These are phyloP conservation scores for Alternaria triticina DNA, from an alignment of 2,329 filamentous ascomycete species.

Conservation along the genomic window DNA sequence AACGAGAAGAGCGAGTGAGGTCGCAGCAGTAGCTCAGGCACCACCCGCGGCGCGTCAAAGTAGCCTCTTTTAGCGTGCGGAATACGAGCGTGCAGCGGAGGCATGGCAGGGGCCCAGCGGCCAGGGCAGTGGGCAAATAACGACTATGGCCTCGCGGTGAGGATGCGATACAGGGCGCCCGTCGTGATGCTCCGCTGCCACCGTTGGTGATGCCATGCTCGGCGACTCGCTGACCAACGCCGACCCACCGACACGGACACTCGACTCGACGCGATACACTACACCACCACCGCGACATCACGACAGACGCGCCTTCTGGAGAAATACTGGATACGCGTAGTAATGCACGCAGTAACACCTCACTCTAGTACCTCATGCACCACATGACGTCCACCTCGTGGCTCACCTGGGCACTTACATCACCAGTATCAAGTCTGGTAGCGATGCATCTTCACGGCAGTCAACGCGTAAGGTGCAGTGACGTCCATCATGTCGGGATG, in stretches of 20 bases:
- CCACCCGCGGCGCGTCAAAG: conserved; percentile 26
- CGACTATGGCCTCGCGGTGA: conserved; percentile 23
- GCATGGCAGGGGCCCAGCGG: conserved; percentile 41
- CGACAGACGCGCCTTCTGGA: not conserved
- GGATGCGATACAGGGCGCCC: conserved; percentile 26
- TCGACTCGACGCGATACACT: not conserved
- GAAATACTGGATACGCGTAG: not conserved
- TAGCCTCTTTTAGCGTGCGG: conserved; percentile 21
- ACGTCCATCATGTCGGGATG: not conserved
- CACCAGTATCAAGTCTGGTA: not conserved
- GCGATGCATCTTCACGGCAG: not conserved
- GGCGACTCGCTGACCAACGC: conserved; percentile 11
- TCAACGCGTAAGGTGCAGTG: not conserved
- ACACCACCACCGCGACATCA: not conserved
- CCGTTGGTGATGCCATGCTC: conserved; percentile 30
- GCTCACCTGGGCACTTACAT: not conserved
- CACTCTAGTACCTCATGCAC: not conserved
- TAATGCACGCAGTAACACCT: fast-evolving
- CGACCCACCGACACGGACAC: not conserved
- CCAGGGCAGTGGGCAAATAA: conserved; percentile 26
- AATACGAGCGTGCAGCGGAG: conserved; percentile 22
- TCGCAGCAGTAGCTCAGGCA: conserved; percentile 24
- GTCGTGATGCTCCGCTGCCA: conserved; percentile 6
- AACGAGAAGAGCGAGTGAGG: conserved; percentile 31
- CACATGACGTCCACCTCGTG: not conserved